These are phyloP conservation scores for Schoenoplectus triqueter DNA, from an alignment of 202 grass and related monocot species.

Conservation along the genomic window DNA sequence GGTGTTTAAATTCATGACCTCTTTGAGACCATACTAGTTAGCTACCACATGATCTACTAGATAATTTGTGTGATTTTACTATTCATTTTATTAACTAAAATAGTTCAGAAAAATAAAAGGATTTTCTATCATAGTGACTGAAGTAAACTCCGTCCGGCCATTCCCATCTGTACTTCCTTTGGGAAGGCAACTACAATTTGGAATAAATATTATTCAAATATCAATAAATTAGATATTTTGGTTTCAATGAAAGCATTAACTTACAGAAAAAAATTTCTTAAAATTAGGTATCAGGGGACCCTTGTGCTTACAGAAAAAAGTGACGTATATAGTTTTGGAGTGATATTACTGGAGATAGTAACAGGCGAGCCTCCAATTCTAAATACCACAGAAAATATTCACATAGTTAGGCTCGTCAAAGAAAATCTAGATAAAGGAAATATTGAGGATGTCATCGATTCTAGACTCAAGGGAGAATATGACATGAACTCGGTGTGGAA, in stretches of 20 bases:
- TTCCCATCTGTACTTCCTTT: not conserved
- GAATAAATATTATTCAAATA: not conserved
- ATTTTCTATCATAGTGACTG: not conserved
- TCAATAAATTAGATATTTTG: not conserved
- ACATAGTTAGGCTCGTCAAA: constrained; percentile 11
- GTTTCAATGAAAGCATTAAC: not conserved
- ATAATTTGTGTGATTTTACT: not conserved
- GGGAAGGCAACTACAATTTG: too few species aligned
- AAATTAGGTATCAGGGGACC: constrained; percentile 23
- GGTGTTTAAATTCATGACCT: too few species aligned
- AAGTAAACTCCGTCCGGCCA: not conserved
- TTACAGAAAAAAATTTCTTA: not conserved
- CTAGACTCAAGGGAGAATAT: constrained; percentile 19
- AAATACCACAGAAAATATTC: not conserved
- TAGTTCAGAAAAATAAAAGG: not conserved
- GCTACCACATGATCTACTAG: too few species aligned
- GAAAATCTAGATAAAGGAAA: constrained; percentile 3
- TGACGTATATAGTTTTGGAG: constrained; percentile 47
- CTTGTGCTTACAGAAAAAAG: constrained; percentile 33
- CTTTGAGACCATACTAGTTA: too few species aligned
- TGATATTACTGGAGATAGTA: constrained; percentile 49
- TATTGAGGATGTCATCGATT: constrained; percentile 29
- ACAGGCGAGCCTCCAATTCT: constrained; percentile 36
- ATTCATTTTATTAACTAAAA: not conserved
- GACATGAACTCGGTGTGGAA: constrained; percentile 23